Evolutionary conservation across 345 rosid species (phyloP).

Genomic region (Orychophragmus violaceus): DNA sequence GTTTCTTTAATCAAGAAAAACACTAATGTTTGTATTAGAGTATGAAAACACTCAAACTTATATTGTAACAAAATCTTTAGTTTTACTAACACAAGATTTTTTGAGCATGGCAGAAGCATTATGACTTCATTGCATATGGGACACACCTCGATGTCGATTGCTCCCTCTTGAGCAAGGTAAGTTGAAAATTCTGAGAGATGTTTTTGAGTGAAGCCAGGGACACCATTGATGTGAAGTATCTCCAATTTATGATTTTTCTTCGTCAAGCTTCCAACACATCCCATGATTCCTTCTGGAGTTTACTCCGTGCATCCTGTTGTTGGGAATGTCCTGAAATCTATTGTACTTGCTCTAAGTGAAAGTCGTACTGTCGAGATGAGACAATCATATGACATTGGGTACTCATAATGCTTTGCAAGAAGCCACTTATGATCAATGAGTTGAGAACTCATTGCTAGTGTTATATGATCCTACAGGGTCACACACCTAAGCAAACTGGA

Average conservation of each 20-base stretch:
- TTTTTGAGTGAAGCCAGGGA: slow-evolving; percentile 42
- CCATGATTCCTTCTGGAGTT: slow-evolving; percentile 67
- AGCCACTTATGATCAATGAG: too few species aligned
- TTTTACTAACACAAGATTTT: slow-evolving; percentile 36
- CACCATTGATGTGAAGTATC: slow-evolving; percentile 46
- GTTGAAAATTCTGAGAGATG: slow-evolving; percentile 39
- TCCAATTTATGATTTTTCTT: slow-evolving; percentile 27
- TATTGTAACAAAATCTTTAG: not conserved
- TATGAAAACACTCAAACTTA: not conserved
- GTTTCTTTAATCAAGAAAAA: slow-evolving; percentile 5
- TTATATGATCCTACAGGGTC: too few species aligned
- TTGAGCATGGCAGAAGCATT: slow-evolving; percentile 53
- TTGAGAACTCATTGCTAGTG: too few species aligned
- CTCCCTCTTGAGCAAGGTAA: slow-evolving; percentile 19
- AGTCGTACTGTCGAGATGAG: too few species aligned
- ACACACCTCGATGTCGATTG: slow-evolving; percentile 58
- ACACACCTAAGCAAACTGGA: too few species aligned
- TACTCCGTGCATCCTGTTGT: slow-evolving; percentile 62
- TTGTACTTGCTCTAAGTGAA: too few species aligned
- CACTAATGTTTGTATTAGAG: not conserved
- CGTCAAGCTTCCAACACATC: slow-evolving; percentile 42
- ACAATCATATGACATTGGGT: too few species aligned
- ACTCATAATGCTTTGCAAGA: too few species aligned
- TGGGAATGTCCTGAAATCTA: too few species aligned
- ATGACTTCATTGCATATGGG: slow-evolving; percentile 55